Conservation (phyloP, 2,329 filamentous ascomycete genomes). For the Triangularia verruculosa region DNA sequence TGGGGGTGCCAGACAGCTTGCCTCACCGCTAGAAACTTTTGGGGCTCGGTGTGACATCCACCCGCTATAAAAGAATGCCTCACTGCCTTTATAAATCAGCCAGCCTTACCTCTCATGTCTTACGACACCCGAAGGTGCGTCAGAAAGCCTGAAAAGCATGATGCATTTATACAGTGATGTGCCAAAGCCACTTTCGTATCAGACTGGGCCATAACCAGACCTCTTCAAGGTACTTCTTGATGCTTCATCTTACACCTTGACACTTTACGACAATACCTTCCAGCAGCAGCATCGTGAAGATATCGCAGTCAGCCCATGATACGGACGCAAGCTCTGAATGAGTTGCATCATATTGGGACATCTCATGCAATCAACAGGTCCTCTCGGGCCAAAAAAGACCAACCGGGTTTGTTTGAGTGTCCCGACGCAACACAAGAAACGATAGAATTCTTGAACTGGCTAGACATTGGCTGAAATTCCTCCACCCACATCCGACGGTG, state of each 20-base stretch:
- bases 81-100: neutral
- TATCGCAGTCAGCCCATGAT: neutral
- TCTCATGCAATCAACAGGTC: neutral
- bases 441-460: neutral
- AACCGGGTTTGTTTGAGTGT: neutral
- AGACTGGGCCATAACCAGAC: neutral
- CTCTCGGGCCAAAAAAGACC: neutral
- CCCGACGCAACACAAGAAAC: neutral
- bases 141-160: too few relatives aligned
- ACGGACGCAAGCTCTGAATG: neutral
- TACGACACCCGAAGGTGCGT: too few relatives aligned
- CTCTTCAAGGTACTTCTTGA: too few relatives aligned
- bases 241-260: neutral
- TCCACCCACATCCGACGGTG: neutral
- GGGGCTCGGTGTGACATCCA: neutral
- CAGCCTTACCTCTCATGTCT: too few relatives aligned
- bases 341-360: neutral
- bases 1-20: neutral
- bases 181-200: too few relatives aligned
- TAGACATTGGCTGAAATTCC: neutral
- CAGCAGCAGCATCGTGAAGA: too few relatives aligned
- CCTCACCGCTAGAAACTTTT: neutral
- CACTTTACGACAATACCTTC: too few relatives aligned
- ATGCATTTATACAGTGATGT: too few relatives aligned
- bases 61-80: neutral